Evolutionary conservation across 2,329 filamentous ascomycete genomes (phyloP), one percentile per base, ranked within the genome.

Genomic region (Endothia cerciana): DNA sequence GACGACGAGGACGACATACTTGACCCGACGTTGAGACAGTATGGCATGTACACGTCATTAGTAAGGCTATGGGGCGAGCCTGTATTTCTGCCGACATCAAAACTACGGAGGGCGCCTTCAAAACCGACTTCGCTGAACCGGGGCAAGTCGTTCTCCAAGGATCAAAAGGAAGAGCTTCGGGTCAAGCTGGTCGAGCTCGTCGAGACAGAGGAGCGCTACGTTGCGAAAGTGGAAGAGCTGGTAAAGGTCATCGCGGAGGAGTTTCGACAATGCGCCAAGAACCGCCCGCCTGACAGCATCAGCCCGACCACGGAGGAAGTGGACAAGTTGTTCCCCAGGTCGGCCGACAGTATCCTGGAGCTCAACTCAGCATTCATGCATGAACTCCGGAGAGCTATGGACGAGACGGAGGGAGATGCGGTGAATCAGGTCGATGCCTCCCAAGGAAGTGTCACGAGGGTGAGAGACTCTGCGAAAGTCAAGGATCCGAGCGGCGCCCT

Each of bases 191-290:
- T 87, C 66, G 95, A 99, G 76, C 80, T 98, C 67, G 87, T 97
- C 41, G 92, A 97, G 73, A 99, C 95, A 0, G 95, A 99, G 76
- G 93, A 95, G 75, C 90, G 92, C 76, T 99, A 98, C 77, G 93
- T 99, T 51, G 85, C 86, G 72, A 97, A 98, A 77, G 79, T 99
- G 65, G 87, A 91, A 68, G 91, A 95, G 70, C 80, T 99, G 67
- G 91, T 97, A 51, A 88, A 91, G 69, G 87, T 90, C 66, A 88
- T 97, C 38, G 93, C 93, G 33, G 87, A 88, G 63, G 91, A 96
- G 68, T 94, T 96, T 72, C 88, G 91, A 40, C 81, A 89, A 60
- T 90, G 88, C 69, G 89, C 90, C 4, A 87, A 84, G 71, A 80
- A 80, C 38, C 85, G 85, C 71, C 77, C 81, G 15, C 75, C 82